phyloP scores from a whole-genome alignment of 208 protist genomes.

The Leishmania lainsoni region DNA sequence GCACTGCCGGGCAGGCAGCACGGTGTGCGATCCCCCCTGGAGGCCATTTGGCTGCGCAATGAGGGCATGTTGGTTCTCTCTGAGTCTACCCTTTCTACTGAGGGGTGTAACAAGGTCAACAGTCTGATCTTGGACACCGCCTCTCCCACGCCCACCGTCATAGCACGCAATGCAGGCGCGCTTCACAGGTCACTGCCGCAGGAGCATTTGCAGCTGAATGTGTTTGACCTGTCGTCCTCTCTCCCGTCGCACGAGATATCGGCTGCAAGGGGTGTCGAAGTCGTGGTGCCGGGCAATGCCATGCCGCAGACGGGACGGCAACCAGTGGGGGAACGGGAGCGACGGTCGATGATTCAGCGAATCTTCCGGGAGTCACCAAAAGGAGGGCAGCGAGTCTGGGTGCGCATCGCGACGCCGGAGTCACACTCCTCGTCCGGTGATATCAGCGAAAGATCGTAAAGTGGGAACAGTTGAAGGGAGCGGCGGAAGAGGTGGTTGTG shows the following conservation, averaged over 20 bases:
- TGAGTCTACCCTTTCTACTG: background rate
- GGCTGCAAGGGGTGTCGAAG: background rate
- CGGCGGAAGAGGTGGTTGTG: background rate
- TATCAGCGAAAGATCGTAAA: background rate
- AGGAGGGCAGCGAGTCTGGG: conserved; percentile 10
- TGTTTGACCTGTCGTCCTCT: background rate
- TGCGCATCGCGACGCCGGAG: background rate
- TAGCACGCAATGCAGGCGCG: background rate
- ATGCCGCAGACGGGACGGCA: background rate
- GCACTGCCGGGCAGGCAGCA: background rate
- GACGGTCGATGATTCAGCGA: conserved; percentile 6
- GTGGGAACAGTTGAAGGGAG: background rate
- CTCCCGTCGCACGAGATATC: background rate
- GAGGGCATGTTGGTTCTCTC: background rate
- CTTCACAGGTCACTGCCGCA: background rate
- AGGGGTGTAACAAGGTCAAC: background rate
- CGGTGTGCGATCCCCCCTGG: background rate
- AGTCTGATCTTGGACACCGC: background rate
- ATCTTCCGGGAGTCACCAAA: conserved; percentile 15
- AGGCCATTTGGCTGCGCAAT: conserved; percentile 1
- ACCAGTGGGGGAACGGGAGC: background rate
- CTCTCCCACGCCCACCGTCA: background rate
- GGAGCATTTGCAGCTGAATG: background rate
- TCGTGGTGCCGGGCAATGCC: background rate
- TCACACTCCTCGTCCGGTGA: background rate